These are phyloP conservation scores for Aspergillus aculeatinus DNA, from an alignment of 2,329 filamentous ascomycete species.

Conservation along the genomic window DNA sequence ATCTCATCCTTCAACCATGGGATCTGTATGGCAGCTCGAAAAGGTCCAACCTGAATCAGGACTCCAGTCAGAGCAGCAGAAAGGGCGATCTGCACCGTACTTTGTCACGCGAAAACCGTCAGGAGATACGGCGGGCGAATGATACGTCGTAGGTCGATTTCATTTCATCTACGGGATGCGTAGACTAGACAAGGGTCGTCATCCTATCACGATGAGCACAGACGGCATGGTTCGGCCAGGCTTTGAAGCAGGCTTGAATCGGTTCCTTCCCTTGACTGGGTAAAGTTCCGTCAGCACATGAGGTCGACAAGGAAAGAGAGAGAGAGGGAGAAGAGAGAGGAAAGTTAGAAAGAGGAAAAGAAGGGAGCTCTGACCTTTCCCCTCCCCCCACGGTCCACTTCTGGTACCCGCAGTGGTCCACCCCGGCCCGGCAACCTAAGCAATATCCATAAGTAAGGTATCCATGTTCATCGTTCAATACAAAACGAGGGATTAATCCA, in stretches of 20 bases:
- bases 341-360: too few species aligned
- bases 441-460: slow-evolving; percentile 7
- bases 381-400: slow-evolving; percentile 18
- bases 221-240: slow-evolving; percentile 16
- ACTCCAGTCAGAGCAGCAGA: slow-evolving; percentile 13
- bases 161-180: slow-evolving; percentile 20
- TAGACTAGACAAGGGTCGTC: slow-evolving; percentile 13
- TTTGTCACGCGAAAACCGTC: slow-evolving; percentile 23
- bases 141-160: slow-evolving; percentile 15
- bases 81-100: slow-evolving; percentile 22
- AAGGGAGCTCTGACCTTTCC: slow-evolving; percentile 18
- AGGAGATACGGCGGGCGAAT: slow-evolving; percentile 18
- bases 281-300: slow-evolving; percentile 13
- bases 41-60: slow-evolving; percentile 4
- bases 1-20: slow-evolving; percentile 6
- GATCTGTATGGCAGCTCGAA: not conserved
- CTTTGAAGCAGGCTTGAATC: slow-evolving; percentile 1
- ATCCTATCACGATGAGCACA: slow-evolving; percentile 19
- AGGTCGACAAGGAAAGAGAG: slow-evolving; percentile 7
- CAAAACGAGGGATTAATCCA: too few species aligned
- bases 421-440: slow-evolving; percentile 28
- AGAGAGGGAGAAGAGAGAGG: too few species aligned
- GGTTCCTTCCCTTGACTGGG: slow-evolving; percentile 11
- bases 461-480: too few species aligned
- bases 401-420: slow-evolving; percentile 25